A percentile compares a stretch with the other conserved stretches of the same genome.
Conservation (phyloP, 2,329 filamentous ascomycete species). For the Dothiorella sarmentorum region DNA sequence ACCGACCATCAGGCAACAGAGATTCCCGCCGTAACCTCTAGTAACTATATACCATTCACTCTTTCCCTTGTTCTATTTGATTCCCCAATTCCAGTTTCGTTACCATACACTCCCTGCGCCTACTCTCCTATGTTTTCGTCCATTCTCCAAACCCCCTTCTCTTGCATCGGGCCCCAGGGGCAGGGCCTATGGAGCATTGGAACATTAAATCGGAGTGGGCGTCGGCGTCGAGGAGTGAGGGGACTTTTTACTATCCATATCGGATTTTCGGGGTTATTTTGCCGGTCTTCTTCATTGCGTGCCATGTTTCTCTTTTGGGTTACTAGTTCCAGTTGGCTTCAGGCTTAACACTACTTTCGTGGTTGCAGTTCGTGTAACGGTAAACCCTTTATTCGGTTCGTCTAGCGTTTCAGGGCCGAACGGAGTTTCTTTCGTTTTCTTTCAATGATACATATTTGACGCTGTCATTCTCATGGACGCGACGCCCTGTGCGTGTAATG, state of each 20-base stretch:
- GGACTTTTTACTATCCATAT: neutral
- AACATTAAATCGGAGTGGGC: constrained; percentile 15
- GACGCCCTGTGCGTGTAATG: neutral
- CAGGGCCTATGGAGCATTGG: constrained; percentile 15
- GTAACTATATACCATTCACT: constrained; percentile 17
- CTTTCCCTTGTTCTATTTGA: constrained; percentile 3
- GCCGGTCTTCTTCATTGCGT: neutral
- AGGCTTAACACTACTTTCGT: neutral
- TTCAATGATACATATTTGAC: constrained; percentile 16
- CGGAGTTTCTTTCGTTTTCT: neutral
- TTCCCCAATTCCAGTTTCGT: neutral
- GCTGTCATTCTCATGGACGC: neutral
- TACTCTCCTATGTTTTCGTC: constrained; percentile 13
- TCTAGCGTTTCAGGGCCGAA: neutral
- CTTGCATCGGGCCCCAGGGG: neutral
- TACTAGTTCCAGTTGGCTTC: constrained; percentile 1
- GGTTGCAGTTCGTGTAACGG: neutral
- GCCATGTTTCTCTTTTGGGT: constrained; percentile 5
- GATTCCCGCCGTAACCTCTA: constrained; percentile 9
- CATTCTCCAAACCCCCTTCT: constrained; percentile 12
- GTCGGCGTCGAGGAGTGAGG: constrained; percentile 12
- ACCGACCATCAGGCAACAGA: constrained; percentile 11
- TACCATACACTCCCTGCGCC: constrained; percentile 4
- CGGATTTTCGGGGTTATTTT: neutral
- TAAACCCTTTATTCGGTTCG: constrained; percentile 1